Base-by-base conservation (phyloP, 2,329 filamentous ascomycete species). In the Lachnum nothofagi region DNA sequence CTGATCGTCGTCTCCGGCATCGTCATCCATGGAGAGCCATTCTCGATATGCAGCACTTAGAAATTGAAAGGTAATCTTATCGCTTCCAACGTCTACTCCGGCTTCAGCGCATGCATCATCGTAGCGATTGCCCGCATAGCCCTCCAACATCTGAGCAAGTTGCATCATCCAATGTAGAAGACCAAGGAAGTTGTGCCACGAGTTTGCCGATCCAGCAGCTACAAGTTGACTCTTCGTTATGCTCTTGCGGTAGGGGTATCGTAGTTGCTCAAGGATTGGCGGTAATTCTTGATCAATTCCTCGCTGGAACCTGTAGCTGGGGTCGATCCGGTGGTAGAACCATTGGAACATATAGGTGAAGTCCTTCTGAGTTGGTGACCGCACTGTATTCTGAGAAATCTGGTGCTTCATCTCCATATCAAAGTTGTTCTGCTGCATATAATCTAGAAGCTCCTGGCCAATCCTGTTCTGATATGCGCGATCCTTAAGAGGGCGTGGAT, bases 141-240 rank as follows among this genome's bases (percentile, higher is more conserved):
- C 80, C 54, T 97, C 91, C 63, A 97, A 80, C 85, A 97, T 95
- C 59, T 91, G 85, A 4, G 89, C 88, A 44, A 98, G 74, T 68
- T 97, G 91, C 91, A 98, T 95, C 83, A 98, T 91, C 93, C 93
- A 98, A 70, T 98, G 91, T 43, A 98, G 75, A 66, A 98, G 74
- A 0, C 91, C 93, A 10, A 98, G 74, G 63, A 98, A 97, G 0
- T 89, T 93, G 54, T 86, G 86, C 93, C 93, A 98, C 10, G 63
- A 64, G 65, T 97, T 97, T 68, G 95, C 90, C 2, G 91, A 91
- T 57, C 93, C 93, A 0, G 97, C 93, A 2, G 94, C 93, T 0
- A 89, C 83, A 49, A 98, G 89, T 64, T 95, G 90, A 44, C 89
- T 95, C 69, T 97, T 98, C 46, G 90, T 95, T 61, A 98, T 97